These are phyloP conservation scores for Urochloa ruziziensis DNA, from an alignment of 176 grass and related monocot genomes.

Conservation along the genomic window DNA sequence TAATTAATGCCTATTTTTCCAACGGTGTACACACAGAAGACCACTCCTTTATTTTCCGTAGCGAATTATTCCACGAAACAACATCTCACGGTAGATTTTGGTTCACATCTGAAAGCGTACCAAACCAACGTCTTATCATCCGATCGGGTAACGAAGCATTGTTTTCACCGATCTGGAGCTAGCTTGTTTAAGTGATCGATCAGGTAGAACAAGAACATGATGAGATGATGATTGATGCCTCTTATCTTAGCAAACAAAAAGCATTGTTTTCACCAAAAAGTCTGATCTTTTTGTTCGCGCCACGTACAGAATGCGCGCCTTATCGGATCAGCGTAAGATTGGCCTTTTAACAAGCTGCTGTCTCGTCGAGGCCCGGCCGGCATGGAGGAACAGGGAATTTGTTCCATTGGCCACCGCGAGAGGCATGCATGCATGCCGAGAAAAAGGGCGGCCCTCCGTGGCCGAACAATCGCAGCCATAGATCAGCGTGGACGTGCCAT, in stretches of 20 bases:
- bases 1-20: no score
- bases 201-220: background rate
- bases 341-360: background rate
- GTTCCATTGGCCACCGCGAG: background rate
- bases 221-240: background rate
- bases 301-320: background rate
- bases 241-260: background rate
- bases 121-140: background rate
- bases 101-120: background rate
- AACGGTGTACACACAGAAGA: no score
- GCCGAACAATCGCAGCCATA: background rate
- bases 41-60: background rate
- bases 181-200: background rate
- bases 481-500: background rate
- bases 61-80: background rate
- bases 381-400: conserved; percentile 16
- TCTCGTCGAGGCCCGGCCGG: background rate
- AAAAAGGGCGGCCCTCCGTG: conserved; percentile 7
- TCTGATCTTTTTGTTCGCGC: background rate
- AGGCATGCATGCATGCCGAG: background rate
- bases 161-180: no score
- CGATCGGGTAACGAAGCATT: no score
- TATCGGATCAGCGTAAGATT: background rate
- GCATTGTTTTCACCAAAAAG: background rate
- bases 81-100: background rate